phyloP scores from a whole-genome alignment of 2,329 filamentous ascomycete genomes.

The Pleomassaria siparia region DNA sequence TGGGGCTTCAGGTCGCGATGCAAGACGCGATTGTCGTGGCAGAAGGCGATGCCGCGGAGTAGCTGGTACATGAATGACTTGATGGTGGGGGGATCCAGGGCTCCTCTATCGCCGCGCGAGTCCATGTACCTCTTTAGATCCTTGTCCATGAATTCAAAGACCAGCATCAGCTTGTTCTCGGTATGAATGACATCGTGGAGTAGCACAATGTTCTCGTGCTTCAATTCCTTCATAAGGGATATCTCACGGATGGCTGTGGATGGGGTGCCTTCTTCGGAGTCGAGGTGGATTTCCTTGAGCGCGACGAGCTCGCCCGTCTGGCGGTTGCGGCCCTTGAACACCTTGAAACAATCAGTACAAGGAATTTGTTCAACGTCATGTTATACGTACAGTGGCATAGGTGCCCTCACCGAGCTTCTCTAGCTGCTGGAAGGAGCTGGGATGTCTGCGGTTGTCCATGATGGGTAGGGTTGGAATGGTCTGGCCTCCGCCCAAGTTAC shows the following conservation, averaged over 20 bases:
- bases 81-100: slow-evolving; percentile 85
- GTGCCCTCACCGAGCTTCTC: slow-evolving; percentile 98
- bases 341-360: slow-evolving; percentile 56
- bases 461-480: slow-evolving; percentile 23
- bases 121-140: slow-evolving; percentile 99
- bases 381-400: slow-evolving; percentile 82
- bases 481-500: slow-evolving; percentile 49
- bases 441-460: slow-evolving; percentile 92
- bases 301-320: slow-evolving; percentile 96
- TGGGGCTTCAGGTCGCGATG: slow-evolving; percentile 96
- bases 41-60: slow-evolving; percentile 93
- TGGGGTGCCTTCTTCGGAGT: slow-evolving; percentile 96
- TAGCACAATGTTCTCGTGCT: slow-evolving; percentile 97
- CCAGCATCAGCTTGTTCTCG: slow-evolving; percentile 99
- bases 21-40: slow-evolving; percentile 93
- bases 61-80: slow-evolving; percentile 99
- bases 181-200: slow-evolving; percentile 99
- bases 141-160: slow-evolving; percentile 98
- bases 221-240: slow-evolving; percentile 98
- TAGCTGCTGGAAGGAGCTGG: slow-evolving; percentile 97
- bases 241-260: slow-evolving; percentile 98
- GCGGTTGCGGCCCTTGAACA: slow-evolving; percentile 97
- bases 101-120: slow-evolving; percentile 82
- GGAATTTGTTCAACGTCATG: slow-evolving; percentile 1
- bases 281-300: slow-evolving; percentile 97